Conservation (phyloP, 164 flowering plant genomes). For the Umbellularia californica region DNA sequence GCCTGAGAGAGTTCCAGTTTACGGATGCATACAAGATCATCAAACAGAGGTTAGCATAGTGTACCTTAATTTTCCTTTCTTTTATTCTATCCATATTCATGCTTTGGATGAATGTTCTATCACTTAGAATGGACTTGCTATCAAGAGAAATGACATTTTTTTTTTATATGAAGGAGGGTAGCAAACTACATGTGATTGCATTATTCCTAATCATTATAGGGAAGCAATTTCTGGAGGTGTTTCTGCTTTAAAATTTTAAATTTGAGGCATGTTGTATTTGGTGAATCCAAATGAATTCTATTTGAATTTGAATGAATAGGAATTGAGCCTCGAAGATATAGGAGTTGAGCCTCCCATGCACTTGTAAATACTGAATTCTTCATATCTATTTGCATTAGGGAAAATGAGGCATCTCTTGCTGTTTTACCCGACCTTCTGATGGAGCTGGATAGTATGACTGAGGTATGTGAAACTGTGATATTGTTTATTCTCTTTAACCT, state of each 20-base stretch:
- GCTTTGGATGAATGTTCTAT: not conserved
- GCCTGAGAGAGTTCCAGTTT: constrained; percentile 95
- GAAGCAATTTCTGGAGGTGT: not conserved
- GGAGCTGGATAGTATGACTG: constrained; percentile 91
- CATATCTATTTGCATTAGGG: constrained; percentile 38
- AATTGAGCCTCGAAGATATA: not conserved
- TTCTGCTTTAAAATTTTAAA: not conserved
- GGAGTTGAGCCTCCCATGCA: not conserved
- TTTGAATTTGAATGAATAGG: not conserved
- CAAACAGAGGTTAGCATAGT: constrained; percentile 69
- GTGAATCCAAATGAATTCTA: not conserved
- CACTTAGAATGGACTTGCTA: constrained; percentile 15
- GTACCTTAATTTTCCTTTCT: not conserved
- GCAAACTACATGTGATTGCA: not conserved
- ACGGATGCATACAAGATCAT: constrained; percentile 89
- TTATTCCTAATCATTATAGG: not conserved
- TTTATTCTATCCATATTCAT: not conserved
- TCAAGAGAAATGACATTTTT: constrained; percentile 13
- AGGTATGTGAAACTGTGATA: constrained; percentile 43
- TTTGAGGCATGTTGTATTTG: too few species aligned
- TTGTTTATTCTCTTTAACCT: not conserved
- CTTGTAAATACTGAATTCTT: not conserved
- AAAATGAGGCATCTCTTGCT: constrained; percentile 98
- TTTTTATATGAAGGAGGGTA: too few species aligned
- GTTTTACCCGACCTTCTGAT: constrained; percentile 83